phyloP scores from a whole-genome alignment of 2,329 filamentous ascomycete species.

The Alternaria triticina region DNA sequence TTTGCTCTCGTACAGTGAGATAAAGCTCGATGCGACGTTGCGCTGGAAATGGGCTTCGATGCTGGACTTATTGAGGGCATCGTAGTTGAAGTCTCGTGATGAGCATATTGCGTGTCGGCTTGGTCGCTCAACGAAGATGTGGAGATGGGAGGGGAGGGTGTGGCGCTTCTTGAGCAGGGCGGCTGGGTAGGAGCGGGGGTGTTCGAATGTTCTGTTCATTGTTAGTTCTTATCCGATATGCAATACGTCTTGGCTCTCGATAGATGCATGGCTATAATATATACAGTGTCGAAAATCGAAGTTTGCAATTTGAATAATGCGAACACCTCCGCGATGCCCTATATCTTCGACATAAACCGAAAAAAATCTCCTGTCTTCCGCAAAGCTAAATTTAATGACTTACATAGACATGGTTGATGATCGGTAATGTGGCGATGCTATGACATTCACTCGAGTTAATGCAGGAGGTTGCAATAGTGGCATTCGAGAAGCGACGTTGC shows the following conservation, averaged over 20 bases:
- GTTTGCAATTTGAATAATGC: background rate
- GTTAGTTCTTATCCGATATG: background rate
- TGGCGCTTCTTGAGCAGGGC: background rate
- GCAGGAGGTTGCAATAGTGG: background rate
- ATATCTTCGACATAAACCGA: background rate
- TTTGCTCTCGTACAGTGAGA: slow-evolving; percentile 7
- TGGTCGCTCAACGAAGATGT: background rate
- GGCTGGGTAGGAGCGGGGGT: background rate
- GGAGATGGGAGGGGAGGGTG: background rate
- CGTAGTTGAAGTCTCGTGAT: background rate
- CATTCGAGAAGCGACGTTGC: background rate
- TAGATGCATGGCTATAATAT: background rate
- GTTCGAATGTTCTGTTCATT: background rate
- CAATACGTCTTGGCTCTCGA: background rate
- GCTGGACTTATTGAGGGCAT: background rate
- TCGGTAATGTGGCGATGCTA: background rate
- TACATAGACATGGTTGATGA: background rate
- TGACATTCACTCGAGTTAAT: background rate
- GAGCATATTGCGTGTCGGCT: background rate
- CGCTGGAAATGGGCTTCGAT: slow-evolving; percentile 2
- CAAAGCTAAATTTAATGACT: background rate
- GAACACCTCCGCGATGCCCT: background rate
- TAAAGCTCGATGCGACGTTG: background rate
- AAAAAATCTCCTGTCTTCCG: background rate
- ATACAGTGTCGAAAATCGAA: rapidly evolving